Conservation (phyloP, 1,139 yeast species). For the Kodamaea anthophila region DNA sequence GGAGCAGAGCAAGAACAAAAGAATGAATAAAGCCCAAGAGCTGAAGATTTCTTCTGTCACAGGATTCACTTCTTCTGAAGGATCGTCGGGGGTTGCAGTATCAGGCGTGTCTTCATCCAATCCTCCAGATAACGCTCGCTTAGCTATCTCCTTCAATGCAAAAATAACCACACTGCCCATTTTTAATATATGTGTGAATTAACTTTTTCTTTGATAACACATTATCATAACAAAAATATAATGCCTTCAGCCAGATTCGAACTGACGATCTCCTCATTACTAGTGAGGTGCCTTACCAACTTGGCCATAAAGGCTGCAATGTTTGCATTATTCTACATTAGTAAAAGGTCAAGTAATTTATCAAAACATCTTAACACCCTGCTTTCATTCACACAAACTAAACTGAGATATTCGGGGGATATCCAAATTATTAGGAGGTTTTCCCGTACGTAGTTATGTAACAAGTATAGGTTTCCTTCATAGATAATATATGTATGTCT, state of each 20-base stretch:
- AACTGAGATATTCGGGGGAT: no score
- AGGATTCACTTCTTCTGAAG: constrained; percentile 64
- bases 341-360: no score
- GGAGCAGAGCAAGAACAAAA: constrained; percentile 70
- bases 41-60: constrained; percentile 94
- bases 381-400: no score
- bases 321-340: no score
- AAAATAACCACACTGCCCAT: constrained; percentile 27
- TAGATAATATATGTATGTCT: no score
- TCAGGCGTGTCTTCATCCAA: constrained; percentile 43
- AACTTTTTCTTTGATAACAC: no score
- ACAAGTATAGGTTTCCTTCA: no score
- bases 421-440: no score
- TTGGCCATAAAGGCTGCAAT: constrained; percentile 48
- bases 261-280: constrained; percentile 89
- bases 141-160: constrained; percentile 22
- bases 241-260: constrained; percentile 79
- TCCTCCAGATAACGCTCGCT: constrained; percentile 22
- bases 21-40: constrained; percentile 93
- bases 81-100: constrained; percentile 48
- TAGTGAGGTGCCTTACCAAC: constrained; percentile 92
- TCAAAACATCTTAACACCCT: no score
- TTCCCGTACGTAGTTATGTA: no score
- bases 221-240: no score
- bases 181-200: background rate